Evolutionary conservation across 2,329 filamentous ascomycete genomes (phyloP), one percentile per base, ranked within the genome.

Genomic region (Trichoderma harzianum): DNA sequence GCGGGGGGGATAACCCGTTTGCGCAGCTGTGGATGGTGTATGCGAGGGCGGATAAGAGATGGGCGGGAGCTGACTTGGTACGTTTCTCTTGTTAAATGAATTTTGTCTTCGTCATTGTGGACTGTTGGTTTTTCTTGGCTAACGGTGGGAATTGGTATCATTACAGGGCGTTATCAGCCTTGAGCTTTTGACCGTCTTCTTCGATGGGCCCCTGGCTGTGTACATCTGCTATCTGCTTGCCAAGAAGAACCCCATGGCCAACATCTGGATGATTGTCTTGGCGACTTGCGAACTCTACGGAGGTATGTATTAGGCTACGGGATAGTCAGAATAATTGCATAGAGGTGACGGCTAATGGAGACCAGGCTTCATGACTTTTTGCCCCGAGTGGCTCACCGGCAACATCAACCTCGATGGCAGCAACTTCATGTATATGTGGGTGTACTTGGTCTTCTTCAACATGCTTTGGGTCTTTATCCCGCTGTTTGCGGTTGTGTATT

Each of bases 391-490:
- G 90, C 81, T 92, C 14, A 87, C 85, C 2, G 86, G 85, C 66
- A 91, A 86, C 78, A 77, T 85, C 74, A 91, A 90, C 77, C 86
- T 92, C 72, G 88, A 91, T 78, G 84, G 84, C 21, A 89, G 85
- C 81, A 92, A 91, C 80, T 91, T 88, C 76, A 90, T 92, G 88
- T 90, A 90, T 76, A 82, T 86, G 74, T 92, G 89, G 89, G 83
- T 91, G 16, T 92, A 91, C 75, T 82, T 92, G 18, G 83, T 90
- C 75, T 91, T 92, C 80, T 92, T 92, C 83, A 92, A 92, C 80
- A 86, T 85, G 76, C 81, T 91, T 5, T 92, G 90, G 90, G 89
- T 92, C 5, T 86, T 87, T 73, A 85, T 91, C 73, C 90, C 90
- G 0, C 70, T 87, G 2, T 92, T 89, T 78, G 83, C 86, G 24